Conservation (phyloP, 176 grass and related monocot species). For the Musa troglodytarum region DNA sequence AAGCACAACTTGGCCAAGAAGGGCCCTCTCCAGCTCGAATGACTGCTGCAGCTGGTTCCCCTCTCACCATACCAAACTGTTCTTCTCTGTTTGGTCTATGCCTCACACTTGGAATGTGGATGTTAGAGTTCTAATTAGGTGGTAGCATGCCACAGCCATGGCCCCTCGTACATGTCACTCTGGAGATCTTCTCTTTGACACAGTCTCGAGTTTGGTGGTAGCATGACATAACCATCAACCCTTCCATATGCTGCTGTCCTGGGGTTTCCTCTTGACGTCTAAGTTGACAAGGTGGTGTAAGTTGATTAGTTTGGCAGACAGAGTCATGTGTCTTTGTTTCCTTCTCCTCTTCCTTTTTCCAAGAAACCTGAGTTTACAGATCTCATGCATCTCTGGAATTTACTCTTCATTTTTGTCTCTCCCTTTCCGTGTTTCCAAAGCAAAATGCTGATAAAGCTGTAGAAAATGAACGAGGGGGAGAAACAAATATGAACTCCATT, state of each 20-base stretch:
- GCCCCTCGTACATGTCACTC: not conserved
- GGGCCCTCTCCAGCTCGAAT: conserved; percentile 6
- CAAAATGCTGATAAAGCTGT: too few relatives aligned
- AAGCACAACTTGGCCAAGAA: conserved; percentile 80
- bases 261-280: not conserved
- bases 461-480: too few relatives aligned
- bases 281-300: not conserved
- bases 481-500: too few relatives aligned
- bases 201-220: not conserved
- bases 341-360: not conserved
- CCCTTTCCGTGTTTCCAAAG: too few relatives aligned
- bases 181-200: not conserved
- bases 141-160: not conserved
- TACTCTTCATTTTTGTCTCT: not conserved
- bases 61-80: not conserved
- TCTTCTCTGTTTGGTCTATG: not conserved
- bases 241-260: not conserved
- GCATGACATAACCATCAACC: not conserved
- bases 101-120: not conserved
- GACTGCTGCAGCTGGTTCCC: not conserved
- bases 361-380: not conserved
- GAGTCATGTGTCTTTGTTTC: not conserved
- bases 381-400: not conserved
- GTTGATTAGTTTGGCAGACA: not conserved
- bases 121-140: not conserved